phyloP scores from a whole-genome alignment of 257 asterid species.

The Echites panduratus region DNA sequence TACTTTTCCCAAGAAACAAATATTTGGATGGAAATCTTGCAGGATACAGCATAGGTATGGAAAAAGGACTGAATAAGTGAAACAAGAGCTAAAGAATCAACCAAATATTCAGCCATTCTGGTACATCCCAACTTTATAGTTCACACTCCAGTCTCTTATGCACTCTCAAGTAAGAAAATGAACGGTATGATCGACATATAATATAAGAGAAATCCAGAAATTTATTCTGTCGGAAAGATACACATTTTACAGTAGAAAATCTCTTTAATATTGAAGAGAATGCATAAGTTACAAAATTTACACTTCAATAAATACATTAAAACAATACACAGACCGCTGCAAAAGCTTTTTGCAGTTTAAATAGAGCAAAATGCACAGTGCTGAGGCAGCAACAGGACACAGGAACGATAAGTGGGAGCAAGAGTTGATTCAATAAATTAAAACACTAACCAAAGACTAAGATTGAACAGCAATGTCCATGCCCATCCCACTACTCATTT shows the following conservation, averaged over 20 bases:
- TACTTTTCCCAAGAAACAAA: slow-evolving; percentile 2
- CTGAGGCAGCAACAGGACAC: slow-evolving; percentile 22
- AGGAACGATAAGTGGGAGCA: background rate
- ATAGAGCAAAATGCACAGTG: slow-evolving; percentile 26
- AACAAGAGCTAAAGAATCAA: background rate
- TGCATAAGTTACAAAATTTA: slow-evolving; percentile 49
- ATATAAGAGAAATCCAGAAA: background rate
- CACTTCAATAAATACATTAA: slow-evolving; percentile 35
- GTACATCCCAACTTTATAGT: background rate
- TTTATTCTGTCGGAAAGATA: slow-evolving; percentile 12
- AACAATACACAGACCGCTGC: slow-evolving; percentile 26
- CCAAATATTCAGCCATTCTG: background rate
- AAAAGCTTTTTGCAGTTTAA: too few relatives aligned
- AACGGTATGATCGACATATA: background rate
- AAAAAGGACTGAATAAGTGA: background rate
- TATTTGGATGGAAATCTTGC: background rate
- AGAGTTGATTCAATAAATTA: slow-evolving; percentile 29
- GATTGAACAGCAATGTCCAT: slow-evolving; percentile 23
- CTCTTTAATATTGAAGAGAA: slow-evolving; percentile 14
- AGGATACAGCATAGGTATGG: background rate
- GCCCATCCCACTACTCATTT: slow-evolving; percentile 34
- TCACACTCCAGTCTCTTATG: background rate
- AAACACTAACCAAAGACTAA: slow-evolving; percentile 31
- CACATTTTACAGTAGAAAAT: slow-evolving; percentile 13
- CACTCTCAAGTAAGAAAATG: background rate